These are phyloP conservation scores for Colletotrichum gigasporum DNA, from an alignment of 2,329 filamentous ascomycete species.

Conservation along the genomic window DNA sequence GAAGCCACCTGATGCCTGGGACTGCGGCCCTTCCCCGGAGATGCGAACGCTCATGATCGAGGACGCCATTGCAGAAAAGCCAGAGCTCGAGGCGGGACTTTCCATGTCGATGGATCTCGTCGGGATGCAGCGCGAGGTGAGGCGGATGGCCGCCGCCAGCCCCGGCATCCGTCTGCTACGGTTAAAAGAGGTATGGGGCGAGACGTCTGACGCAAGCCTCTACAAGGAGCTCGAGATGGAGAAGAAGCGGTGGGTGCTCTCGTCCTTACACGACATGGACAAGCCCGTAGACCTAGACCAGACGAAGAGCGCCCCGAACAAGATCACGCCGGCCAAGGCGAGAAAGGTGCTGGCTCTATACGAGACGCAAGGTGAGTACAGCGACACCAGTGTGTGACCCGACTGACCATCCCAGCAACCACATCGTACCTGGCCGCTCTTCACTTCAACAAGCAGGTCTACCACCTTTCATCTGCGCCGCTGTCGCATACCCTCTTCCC, in stretches of 20 bases:
- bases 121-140: conserved; percentile 61
- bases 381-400: conserved; percentile 16
- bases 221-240: conserved; percentile 62
- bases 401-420: conserved; percentile 48
- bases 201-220: conserved; percentile 54
- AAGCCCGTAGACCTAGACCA: conserved; percentile 39
- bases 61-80: conserved; percentile 33
- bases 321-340: conserved; percentile 33
- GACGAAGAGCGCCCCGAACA: conserved; percentile 13
- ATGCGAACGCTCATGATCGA: conserved; percentile 32
- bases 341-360: conserved; percentile 58
- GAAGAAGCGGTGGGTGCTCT: conserved; percentile 71
- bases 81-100: conserved; percentile 36
- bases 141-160: conserved; percentile 63
- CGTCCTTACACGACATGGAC: conserved; percentile 59
- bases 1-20: conserved; percentile 56
- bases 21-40: conserved; percentile 42
- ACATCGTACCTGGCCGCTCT: conserved; percentile 59
- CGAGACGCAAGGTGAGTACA: conserved; percentile 56
- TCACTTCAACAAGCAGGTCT: conserved; percentile 50
- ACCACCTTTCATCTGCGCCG: conserved; percentile 56
- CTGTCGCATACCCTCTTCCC: conserved; percentile 48
- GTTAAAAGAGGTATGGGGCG: conserved; percentile 61
- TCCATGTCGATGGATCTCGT: conserved; percentile 36
- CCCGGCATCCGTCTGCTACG: conserved; percentile 62